Conservation (phyloP, 768 basidiomycete genomes). For the Lentinula aciculospora region DNA sequence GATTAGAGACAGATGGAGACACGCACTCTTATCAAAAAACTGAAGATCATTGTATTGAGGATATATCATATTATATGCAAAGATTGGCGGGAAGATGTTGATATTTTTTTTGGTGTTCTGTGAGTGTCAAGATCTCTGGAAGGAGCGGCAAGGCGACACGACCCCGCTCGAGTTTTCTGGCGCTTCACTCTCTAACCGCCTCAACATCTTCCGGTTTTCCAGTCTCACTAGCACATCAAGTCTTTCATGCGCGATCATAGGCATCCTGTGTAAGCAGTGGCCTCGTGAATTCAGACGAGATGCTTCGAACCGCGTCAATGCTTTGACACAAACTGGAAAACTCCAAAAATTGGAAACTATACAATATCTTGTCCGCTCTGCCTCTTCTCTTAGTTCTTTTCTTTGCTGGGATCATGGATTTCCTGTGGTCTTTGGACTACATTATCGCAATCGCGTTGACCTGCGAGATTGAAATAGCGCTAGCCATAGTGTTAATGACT, state of each 20-base stretch:
- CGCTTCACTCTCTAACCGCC: not conserved
- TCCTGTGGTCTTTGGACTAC: constrained; percentile 20
- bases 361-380: constrained; percentile 19
- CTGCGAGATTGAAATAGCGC: constrained; percentile 14
- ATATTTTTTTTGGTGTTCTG: constrained; percentile 25
- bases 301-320: constrained; percentile 15
- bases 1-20: not conserved
- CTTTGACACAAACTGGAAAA: constrained; percentile 23
- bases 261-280: constrained; percentile 14
- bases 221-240: constrained; percentile 9
- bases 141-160: not conserved
- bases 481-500: constrained; percentile 17
- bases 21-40: not conserved
- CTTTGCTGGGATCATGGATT: constrained; percentile 20
- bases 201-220: constrained; percentile 11
- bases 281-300: constrained; percentile 18
- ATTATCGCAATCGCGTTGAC: constrained; percentile 15
- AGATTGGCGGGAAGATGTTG: constrained; percentile 25
- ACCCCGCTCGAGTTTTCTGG: not conserved
- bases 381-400: constrained; percentile 25
- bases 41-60: constrained; percentile 18
- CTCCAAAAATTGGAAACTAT: constrained; percentile 22
- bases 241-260: constrained; percentile 4
- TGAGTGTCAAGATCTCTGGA: constrained; percentile 9
- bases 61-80: constrained; percentile 24